Base-by-base conservation (phyloP, 495 filamentous ascomycete genomes). In the Lasiosphaeria hispida region DNA sequence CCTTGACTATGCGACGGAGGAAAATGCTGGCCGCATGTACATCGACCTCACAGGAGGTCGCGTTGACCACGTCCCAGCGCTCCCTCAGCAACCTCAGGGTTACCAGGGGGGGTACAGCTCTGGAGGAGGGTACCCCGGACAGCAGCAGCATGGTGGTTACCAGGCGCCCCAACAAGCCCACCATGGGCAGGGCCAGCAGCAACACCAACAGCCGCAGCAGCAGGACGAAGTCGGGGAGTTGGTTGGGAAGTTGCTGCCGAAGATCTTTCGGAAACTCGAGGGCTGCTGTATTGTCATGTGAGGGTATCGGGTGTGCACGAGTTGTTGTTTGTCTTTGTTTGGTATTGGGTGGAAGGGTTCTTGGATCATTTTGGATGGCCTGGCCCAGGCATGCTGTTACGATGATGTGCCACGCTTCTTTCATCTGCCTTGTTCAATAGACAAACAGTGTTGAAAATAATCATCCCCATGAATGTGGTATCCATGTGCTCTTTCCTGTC, bases 1-100 rank as follows among this genome's bases (percentile, higher is more conserved):
- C 0, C 75, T 97, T 19, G 81, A 91, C 62, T 96, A 88, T 69
- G 67, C 78, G 43, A 90, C 89, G 2, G 94, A 97, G 77, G 85
- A 89, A 36, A 98, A 98, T 63, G 86, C 84, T 4, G 94, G 94
- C 3, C 73, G 90, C 10, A 90, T 98, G 9, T 96, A 88, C 64
- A 67, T 79, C 51, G 68, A 76, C 48, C 63, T 78, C 33, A 64
- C 62, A 14, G 73, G 75, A 33, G 72, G 65, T 34, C 58, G 70
- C 15, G 67, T 72, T 19, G 58, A 71, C 11, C 63, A 61, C 10
- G 71, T 82, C 53, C 85, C 85, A 10, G 69, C 80, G 18, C 62
- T 70, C 51, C 77, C 82, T 10, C 63, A 72, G 1, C 78, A 76
- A 51, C 73, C 79, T 13, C 58, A 58, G n/a, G 59, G 61, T 19